These are phyloP conservation scores for Cokeromyces recurvatus DNA, from an alignment of 371 early-diverging fungal genomes.

Conservation along the genomic window DNA sequence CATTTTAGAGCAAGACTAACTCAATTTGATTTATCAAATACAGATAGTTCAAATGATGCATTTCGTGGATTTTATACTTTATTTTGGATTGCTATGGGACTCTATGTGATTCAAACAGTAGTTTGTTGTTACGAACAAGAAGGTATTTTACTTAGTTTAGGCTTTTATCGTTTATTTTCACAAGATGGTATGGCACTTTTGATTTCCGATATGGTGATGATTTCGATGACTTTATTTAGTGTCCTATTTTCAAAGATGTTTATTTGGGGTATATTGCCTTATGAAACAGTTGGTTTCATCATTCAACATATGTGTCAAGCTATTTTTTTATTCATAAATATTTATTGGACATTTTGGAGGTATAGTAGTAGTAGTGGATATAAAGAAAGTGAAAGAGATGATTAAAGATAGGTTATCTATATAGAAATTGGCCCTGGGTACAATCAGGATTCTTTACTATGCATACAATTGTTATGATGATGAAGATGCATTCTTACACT, in stretches of 20 bases:
- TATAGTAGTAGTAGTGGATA: too few species aligned
- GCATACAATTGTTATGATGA: constrained; percentile 88
- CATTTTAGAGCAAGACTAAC: constrained; percentile 38
- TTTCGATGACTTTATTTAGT: constrained; percentile 55
- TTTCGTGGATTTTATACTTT: constrained; percentile 88
- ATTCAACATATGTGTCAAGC: constrained; percentile 74
- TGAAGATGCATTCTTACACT: constrained; percentile 93
- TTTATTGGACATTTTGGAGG: constrained; percentile 66
- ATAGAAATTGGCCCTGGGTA: constrained; percentile 85
- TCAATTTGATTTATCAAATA: constrained; percentile 40
- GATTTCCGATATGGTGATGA: constrained; percentile 65
- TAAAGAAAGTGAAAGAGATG: constrained; percentile 4
- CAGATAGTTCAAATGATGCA: constrained; percentile 43
- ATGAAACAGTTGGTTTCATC: constrained; percentile 47
- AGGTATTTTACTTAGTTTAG: constrained; percentile 63
- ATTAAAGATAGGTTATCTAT: not conserved
- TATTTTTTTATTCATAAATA: constrained; percentile 55
- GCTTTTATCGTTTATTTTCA: constrained; percentile 62
- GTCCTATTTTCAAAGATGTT: constrained; percentile 60
- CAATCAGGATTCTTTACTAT: constrained; percentile 86
- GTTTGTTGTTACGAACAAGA: constrained; percentile 62
- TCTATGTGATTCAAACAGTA: constrained; percentile 69
- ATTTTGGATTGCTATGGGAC: constrained; percentile 87
- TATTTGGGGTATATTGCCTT: constrained; percentile 50
- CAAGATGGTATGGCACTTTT: constrained; percentile 60